Evolutionary conservation across 2,329 filamentous ascomycete genomes (phyloP).

Genomic region (Dissoconium aciculare): DNA sequence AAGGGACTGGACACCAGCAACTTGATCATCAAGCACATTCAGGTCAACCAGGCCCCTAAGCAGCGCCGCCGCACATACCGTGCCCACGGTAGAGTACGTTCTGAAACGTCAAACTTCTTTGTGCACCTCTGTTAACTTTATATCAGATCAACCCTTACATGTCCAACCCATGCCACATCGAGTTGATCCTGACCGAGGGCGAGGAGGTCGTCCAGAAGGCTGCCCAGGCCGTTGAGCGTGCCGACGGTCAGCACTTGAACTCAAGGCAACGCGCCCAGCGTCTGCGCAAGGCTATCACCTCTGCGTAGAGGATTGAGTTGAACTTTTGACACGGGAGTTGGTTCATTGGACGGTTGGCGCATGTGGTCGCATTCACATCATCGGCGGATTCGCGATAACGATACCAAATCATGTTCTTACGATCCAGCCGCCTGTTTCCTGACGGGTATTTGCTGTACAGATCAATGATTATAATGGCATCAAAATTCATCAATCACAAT

Average conservation of each 20-base stretch:
- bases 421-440: too few relatives aligned
- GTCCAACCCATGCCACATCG: slow-evolving; percentile 99
- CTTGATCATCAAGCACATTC: slow-evolving; percentile 99
- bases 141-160: slow-evolving; percentile 98
- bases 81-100: slow-evolving; percentile 97
- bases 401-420: too few relatives aligned
- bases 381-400: too few relatives aligned
- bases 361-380: not conserved
- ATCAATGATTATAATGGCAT: too few relatives aligned
- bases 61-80: slow-evolving; percentile 98
- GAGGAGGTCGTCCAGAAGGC: slow-evolving; percentile 93
- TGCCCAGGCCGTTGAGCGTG: slow-evolving; percentile 49
- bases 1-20: slow-evolving; percentile 96
- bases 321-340: not conserved
- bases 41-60: slow-evolving; percentile 99
- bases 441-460: too few relatives aligned
- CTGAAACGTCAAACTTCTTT: not conserved
- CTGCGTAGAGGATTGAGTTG: slow-evolving; percentile 14
- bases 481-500: too few relatives aligned
- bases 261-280: slow-evolving; percentile 77
- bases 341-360: not conserved
- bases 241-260: slow-evolving; percentile 52
- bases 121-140: slow-evolving; percentile 3
- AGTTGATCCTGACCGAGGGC: slow-evolving; percentile 96
- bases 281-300: slow-evolving; percentile 46